phyloP scores from a whole-genome alignment of 2,329 filamentous ascomycete genomes.

The Aureobasidium sp. region DNA sequence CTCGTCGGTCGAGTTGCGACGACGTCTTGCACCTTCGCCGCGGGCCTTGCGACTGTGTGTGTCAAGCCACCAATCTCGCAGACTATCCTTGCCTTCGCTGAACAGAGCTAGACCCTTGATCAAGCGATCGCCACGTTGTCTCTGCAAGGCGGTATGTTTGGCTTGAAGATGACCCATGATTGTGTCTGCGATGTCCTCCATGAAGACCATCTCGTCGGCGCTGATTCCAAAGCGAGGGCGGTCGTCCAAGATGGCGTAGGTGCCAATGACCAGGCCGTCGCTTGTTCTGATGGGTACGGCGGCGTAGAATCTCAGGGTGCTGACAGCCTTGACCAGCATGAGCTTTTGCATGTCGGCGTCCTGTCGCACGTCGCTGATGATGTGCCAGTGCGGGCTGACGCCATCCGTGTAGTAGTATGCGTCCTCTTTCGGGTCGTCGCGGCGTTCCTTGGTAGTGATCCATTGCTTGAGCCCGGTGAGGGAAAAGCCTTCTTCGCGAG shows the following conservation, averaged over 20 bases:
- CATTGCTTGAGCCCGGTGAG: conserved; percentile 22
- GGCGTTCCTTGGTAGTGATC: conserved; percentile 19
- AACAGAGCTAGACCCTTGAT: conserved; percentile 48
- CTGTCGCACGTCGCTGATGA: conserved; percentile 22
- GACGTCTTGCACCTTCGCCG: conserved; percentile 11
- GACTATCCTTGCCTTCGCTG: conserved; percentile 22
- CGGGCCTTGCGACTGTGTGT: neutral
- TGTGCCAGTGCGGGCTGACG: conserved; percentile 20
- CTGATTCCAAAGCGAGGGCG: conserved; percentile 48
- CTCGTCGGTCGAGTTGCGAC: conserved; percentile 5
- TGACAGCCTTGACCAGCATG: conserved; percentile 17
- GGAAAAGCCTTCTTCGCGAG: conserved; percentile 31
- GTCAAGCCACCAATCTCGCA: conserved; percentile 26
- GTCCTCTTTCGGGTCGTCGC: conserved; percentile 20
- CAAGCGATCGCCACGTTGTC: conserved; percentile 47
- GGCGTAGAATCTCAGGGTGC: conserved; percentile 40
- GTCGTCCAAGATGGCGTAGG: conserved; percentile 53
- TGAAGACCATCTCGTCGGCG: conserved; percentile 45
- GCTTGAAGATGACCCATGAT: conserved; percentile 55
- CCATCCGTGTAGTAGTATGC: conserved; percentile 23
- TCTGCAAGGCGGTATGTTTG: conserved; percentile 41
- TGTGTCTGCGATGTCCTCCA: conserved; percentile 51
- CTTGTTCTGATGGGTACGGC: conserved; percentile 56
- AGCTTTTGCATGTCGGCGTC: conserved; percentile 4
- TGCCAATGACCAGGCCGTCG: conserved; percentile 52